Evolutionary conservation across 495 filamentous ascomycete genomes (phyloP), one percentile per base, ranked within the genome.

Genomic region (Aspergillus haitiensis): DNA sequence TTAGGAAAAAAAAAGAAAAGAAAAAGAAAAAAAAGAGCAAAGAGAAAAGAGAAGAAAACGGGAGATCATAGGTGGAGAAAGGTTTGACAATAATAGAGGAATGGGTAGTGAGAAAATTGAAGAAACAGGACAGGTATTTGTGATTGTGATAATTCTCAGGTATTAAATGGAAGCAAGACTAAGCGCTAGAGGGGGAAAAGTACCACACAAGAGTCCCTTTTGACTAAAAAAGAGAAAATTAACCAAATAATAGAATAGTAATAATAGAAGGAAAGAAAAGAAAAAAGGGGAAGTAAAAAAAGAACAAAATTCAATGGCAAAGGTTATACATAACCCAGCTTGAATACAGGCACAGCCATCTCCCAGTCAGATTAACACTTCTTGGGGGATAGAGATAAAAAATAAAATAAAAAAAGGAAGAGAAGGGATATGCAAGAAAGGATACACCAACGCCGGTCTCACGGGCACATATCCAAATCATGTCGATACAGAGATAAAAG

Each of bases 361-460:
- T 54, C 50, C 42, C n/a, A 40, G 37, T 53, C 58, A 44, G 32
- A 27, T 39, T 37, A 40, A 48, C 45, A 55, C 60, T 47, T 52
- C 56, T 58, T 52, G 56, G 48, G 33, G 52, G 58, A 59, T 15
- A 27, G 21, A 40, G 15, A 60, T n/a, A 50, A 31, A 52, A 59
- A 21, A n/a, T n/a, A 40, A 32, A 60, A 35, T 40, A 31, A 52
- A 52, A 59, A 2, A 27, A 45, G 40, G 56, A 62, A 59, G 63
- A 57, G 63, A 57, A 66, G 58, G 59, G 64, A 67, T 61, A 73
- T 69, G 66, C 64, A 70, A 64, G 55, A 73, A 71, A 64, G 66
- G 65, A 65, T 64, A 73, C 72, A 71, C 74, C 71, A 78, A 78
- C 75, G 75, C 75, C 75, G 71, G 64, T 73, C 66, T 73, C 72